Evolutionary conservation across 345 rosid genomes (phyloP).

Genomic region (Streptanthus diversifolius): DNA sequence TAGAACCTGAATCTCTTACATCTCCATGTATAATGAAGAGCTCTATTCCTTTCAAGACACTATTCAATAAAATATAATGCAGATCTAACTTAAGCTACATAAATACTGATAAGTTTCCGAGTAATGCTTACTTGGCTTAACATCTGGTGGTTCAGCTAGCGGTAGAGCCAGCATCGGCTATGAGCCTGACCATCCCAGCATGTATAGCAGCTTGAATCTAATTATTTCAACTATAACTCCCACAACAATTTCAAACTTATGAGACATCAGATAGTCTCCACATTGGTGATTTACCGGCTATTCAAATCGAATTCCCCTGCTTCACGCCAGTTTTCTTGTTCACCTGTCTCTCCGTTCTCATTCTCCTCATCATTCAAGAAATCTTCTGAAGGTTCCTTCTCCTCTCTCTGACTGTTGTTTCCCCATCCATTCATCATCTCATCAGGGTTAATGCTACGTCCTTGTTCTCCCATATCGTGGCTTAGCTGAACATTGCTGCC

Average conservation of each 20-base stretch:
- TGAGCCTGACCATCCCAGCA: not conserved
- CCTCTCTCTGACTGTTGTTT: slow-evolving; percentile 73
- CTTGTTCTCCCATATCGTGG: slow-evolving; percentile 72
- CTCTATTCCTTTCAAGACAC: not conserved
- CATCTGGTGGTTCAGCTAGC: not conserved
- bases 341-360: slow-evolving; percentile 68
- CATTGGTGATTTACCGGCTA: slow-evolving; percentile 40
- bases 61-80: not conserved
- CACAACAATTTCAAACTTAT: not conserved
- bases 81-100: slow-evolving; percentile 10
- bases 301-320: slow-evolving; percentile 91
- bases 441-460: slow-evolving; percentile 63
- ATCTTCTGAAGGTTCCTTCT: slow-evolving; percentile 92
- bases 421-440: slow-evolving; percentile 98
- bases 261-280: not conserved
- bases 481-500: slow-evolving; percentile 47
- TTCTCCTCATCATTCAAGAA: slow-evolving; percentile 94
- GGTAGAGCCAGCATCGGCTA: not conserved
- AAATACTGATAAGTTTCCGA: not conserved
- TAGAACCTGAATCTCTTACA: too few species aligned
- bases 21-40: not conserved
- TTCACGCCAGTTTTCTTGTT: slow-evolving; percentile 75
- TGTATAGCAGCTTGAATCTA: slow-evolving; percentile 6
- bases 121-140: not conserved
- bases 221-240: not conserved